phyloP scores from a whole-genome alignment of 2,329 filamentous ascomycete genomes.

The Penicillium sp. region DNA sequence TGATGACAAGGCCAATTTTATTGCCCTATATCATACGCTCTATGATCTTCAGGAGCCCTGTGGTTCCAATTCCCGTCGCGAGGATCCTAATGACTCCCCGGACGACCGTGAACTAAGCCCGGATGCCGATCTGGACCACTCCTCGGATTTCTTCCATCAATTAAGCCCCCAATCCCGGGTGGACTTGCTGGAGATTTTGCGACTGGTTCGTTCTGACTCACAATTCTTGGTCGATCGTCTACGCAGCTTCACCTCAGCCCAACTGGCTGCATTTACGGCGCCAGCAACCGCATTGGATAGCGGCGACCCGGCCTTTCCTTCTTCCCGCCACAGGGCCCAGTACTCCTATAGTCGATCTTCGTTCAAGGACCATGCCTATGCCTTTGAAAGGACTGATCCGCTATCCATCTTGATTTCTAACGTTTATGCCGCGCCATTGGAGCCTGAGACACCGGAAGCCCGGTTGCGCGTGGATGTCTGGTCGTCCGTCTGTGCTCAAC shows the following conservation, averaged over 20 bases:
- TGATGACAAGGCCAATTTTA: constrained; percentile 47
- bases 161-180: constrained; percentile 74
- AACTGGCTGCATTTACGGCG: constrained; percentile 74
- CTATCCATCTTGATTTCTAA: constrained; percentile 83
- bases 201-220: constrained; percentile 78
- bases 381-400: constrained; percentile 85
- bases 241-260: constrained; percentile 69
- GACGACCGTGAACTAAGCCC: constrained; percentile 32
- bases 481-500: constrained; percentile 80
- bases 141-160: constrained; percentile 54
- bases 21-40: constrained; percentile 45
- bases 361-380: constrained; percentile 78
- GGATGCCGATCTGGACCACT: constrained; percentile 39
- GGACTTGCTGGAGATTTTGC: constrained; percentile 75
- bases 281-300: constrained; percentile 78
- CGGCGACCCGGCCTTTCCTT: constrained; percentile 77
- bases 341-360: constrained; percentile 38
- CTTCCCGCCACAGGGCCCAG: constrained; percentile 49
- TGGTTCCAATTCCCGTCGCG: constrained; percentile 33
- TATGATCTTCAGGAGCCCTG: constrained; percentile 47
- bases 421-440: constrained; percentile 82
- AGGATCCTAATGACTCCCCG: constrained; percentile 37
- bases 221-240: constrained; percentile 84
- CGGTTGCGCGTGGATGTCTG: constrained; percentile 77
- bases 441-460: constrained; percentile 78